phyloP scores from a whole-genome alignment of 768 basidiomycete genomes.

The Coprinopsis marcescibilis region DNA sequence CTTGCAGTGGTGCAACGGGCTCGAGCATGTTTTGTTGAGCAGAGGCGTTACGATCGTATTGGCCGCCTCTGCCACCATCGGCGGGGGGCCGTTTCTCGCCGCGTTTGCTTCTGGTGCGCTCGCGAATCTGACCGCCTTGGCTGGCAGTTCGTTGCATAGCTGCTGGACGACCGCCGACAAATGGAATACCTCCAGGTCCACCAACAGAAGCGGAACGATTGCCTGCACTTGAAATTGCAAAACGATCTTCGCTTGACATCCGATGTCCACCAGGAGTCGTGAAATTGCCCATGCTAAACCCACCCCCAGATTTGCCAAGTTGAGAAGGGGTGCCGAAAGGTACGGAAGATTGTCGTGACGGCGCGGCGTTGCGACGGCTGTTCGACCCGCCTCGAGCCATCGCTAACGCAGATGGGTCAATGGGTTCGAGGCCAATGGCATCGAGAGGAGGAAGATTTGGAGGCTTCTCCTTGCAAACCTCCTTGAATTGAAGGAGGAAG shows the following conservation, averaged over 20 bases:
- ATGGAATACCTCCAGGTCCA: constrained; percentile 43
- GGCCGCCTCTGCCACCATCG: constrained; percentile 28
- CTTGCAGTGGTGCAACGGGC: constrained; percentile 70
- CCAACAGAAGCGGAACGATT: constrained; percentile 53
- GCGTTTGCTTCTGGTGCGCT: constrained; percentile 75
- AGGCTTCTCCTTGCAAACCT: constrained; percentile 91
- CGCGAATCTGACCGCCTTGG: constrained; percentile 52
- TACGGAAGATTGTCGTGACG: constrained; percentile 42
- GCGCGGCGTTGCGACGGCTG: constrained; percentile 42
- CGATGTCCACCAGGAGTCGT: constrained; percentile 38
- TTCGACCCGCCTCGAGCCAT: constrained; percentile 64
- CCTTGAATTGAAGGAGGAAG: constrained; percentile 96
- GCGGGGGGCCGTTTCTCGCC: constrained; percentile 60
- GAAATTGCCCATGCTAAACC: constrained; percentile 66
- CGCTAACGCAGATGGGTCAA: constrained; percentile 43
- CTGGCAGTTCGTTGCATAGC: constrained; percentile 67
- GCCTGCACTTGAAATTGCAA: constrained; percentile 29
- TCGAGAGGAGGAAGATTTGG: constrained; percentile 85
- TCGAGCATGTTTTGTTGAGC: constrained; percentile 43
- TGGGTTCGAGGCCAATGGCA: constrained; percentile 84
- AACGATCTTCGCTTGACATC: constrained; percentile 69
- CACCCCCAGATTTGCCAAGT: constrained; percentile 48
- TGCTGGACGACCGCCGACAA: constrained; percentile 39
- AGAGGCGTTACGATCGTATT: constrained; percentile 33
- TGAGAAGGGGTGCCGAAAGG: constrained; percentile 27